Evolutionary conservation across 441 rosid genomes (phyloP).

Genomic region (Populus tomentosa): DNA sequence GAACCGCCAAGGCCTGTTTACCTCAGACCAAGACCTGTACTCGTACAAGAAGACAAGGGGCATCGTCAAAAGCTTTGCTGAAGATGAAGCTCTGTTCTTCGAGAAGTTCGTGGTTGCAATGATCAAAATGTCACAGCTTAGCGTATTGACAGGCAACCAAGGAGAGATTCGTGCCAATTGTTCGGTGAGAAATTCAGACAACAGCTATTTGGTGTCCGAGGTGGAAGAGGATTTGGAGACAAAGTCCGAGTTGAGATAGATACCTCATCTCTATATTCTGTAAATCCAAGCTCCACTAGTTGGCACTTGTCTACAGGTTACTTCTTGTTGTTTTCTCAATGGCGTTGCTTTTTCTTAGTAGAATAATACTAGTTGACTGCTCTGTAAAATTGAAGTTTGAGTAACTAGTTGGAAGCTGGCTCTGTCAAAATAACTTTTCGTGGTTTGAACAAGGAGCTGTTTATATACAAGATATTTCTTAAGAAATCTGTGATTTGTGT

Average conservation of each 20-base stretch:
- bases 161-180: constrained; percentile 79
- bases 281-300: background rate
- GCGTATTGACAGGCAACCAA: constrained; percentile 49
- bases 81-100: constrained; percentile 50
- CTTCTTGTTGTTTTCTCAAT: background rate
- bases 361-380: background rate
- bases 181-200: constrained; percentile 51
- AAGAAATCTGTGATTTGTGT: background rate
- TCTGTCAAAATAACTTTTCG: background rate
- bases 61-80: constrained; percentile 62
- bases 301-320: background rate
- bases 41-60: constrained; percentile 46
- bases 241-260: constrained; percentile 23
- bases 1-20: constrained; percentile 79
- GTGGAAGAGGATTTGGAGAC: constrained; percentile 45
- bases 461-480: background rate
- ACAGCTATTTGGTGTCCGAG: constrained; percentile 27
- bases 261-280: background rate
- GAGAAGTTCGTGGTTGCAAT: constrained; percentile 50
- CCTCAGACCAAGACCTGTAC: constrained; percentile 85
- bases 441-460: background rate
- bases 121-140: constrained; percentile 72
- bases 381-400: background rate
- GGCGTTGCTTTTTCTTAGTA: background rate
- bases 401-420: background rate